phyloP scores from a whole-genome alignment of 257 asterid species.

The Primulina huaijiensis region DNA sequence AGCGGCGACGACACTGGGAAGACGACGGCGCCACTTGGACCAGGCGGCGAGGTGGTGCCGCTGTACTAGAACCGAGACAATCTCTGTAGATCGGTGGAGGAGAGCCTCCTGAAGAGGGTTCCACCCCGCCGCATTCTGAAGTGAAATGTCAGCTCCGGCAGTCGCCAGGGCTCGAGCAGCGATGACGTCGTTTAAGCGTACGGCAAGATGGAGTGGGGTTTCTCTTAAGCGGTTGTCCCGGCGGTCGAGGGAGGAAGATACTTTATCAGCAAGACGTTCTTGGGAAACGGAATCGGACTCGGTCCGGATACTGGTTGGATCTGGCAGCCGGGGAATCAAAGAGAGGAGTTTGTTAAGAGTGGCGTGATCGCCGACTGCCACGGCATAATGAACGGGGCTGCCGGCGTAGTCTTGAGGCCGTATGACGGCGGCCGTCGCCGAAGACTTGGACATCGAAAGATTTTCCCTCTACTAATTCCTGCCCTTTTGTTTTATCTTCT shows the following conservation, averaged over 20 bases:
- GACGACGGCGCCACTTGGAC: slow-evolving; percentile 93
- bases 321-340: slow-evolving; percentile 52
- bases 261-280: slow-evolving; percentile 58
- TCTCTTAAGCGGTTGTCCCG: slow-evolving; percentile 74
- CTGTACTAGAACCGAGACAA: slow-evolving; percentile 61
- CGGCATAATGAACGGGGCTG: slow-evolving; percentile 87
- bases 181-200: slow-evolving; percentile 69
- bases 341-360: slow-evolving; percentile 51
- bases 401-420: slow-evolving; percentile 65
- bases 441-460: slow-evolving; percentile 46
- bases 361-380: slow-evolving; percentile 61
- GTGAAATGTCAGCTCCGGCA: slow-evolving; percentile 85
- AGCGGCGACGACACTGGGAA: slow-evolving; percentile 75
- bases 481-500: background rate
- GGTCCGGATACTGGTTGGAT: slow-evolving; percentile 45
- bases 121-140: slow-evolving; percentile 95
- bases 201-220: slow-evolving; percentile 92
- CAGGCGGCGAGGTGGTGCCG: slow-evolving; percentile 82
- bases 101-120: slow-evolving; percentile 85
- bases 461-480: background rate
- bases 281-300: slow-evolving; percentile 67
- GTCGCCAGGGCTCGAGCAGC: slow-evolving; percentile 56
- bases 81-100: slow-evolving; percentile 71
- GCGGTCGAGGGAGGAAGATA: slow-evolving; percentile 69
- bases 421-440: slow-evolving; percentile 42